These are phyloP conservation scores for Hyphopichia buzzinii DNA, from an alignment of 1,139 yeast genomes.

Conservation along the genomic window DNA sequence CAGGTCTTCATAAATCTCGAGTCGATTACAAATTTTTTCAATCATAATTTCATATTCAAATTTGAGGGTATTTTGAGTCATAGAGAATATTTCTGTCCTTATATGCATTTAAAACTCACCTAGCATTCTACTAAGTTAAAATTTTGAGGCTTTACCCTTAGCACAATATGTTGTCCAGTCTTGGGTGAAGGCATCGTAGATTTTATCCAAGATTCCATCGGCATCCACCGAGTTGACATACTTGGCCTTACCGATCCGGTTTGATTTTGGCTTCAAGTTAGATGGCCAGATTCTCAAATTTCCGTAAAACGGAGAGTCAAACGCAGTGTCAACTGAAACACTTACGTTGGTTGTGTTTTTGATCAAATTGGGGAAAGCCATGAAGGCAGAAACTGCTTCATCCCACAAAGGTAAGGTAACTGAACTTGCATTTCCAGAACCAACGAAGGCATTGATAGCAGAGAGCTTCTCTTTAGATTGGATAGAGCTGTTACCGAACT, in stretches of 20 bases:
- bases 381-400: conserved; percentile 32
- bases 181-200: conserved; percentile 26
- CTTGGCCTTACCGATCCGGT: conserved; percentile 32
- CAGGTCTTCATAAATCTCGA: no score
- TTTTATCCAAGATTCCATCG: conserved; percentile 21
- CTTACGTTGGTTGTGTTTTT: conserved; percentile 21
- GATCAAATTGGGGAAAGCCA: conserved; percentile 33
- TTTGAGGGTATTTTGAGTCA: no score
- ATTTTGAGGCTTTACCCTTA: no score
- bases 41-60: no score
- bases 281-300: conserved; percentile 31
- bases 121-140: no score
- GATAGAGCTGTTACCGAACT: conserved; percentile 13
- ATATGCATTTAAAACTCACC: no score
- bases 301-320: conserved; percentile 40
- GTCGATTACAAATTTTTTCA: no score
- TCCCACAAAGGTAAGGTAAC: conserved; percentile 39
- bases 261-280: conserved; percentile 26
- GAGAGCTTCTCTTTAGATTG: conserved; percentile 21
- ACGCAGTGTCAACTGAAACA: conserved; percentile 35
- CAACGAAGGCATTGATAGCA: conserved; percentile 22
- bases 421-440: conserved; percentile 24
- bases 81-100: no score
- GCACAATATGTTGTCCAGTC: conserved; percentile 35
- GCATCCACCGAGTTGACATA: conserved; percentile 27